A percentile compares a stretch with the other conserved stretches of the same genome.
Conservation (phyloP, 2,329 filamentous ascomycete genomes). For the Sclerotinia borealis region DNA sequence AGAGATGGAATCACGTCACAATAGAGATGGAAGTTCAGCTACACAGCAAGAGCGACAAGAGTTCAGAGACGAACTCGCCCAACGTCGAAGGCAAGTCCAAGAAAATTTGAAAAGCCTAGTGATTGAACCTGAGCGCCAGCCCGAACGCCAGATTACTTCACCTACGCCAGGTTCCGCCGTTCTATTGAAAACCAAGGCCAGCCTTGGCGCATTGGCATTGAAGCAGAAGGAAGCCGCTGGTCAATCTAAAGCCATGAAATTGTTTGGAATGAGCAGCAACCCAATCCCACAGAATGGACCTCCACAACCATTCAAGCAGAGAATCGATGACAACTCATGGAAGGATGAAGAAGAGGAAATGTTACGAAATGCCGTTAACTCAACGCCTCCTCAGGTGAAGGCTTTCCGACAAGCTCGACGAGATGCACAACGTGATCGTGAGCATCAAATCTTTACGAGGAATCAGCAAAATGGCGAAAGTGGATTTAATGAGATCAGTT, state of each 20-base stretch:
- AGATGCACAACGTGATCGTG: constrained; percentile 30
- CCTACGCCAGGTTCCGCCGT: background rate
- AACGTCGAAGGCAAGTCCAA: constrained; percentile 63
- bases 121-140: constrained; percentile 50
- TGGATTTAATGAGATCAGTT: constrained; percentile 18
- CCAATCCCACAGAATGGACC: constrained; percentile 36
- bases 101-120: constrained; percentile 66
- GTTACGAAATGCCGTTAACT: constrained; percentile 13
- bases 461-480: constrained; percentile 21
- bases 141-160: constrained; percentile 14
- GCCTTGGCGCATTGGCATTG: constrained; percentile 57
- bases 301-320: constrained; percentile 36
- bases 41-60: constrained; percentile 57
- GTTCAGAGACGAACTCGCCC: constrained; percentile 66
- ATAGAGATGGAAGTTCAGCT: constrained; percentile 43
- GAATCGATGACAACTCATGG: constrained; percentile 25
- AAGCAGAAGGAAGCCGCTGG: constrained; percentile 37
- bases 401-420: constrained; percentile 30
- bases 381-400: constrained; percentile 23
- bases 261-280: constrained; percentile 47
- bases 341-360: constrained; percentile 27
- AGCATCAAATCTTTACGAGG: constrained; percentile 26
- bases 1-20: constrained; percentile 34
- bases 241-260: constrained; percentile 51
- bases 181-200: constrained; percentile 61